phyloP scores from a whole-genome alignment of 78 protist species.

The Dictyostelium intermedium region DNA sequence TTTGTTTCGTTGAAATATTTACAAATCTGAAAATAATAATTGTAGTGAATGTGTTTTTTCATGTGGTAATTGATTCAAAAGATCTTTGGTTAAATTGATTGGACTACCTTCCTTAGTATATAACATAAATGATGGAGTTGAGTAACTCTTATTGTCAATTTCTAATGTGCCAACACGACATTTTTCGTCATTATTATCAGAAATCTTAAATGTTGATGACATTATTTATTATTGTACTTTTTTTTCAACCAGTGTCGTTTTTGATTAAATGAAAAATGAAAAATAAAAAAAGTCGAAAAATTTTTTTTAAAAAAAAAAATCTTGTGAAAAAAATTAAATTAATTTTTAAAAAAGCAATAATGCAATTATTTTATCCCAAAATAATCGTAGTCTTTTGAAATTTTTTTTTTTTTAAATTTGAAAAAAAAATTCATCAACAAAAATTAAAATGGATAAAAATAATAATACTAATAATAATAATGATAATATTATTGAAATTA shows the following conservation, averaged over 20 bases:
- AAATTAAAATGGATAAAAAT: neutral
- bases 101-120: conserved; percentile 70
- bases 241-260: neutral
- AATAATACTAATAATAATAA: too few species aligned
- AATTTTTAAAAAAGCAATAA: too few species aligned
- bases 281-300: too few species aligned
- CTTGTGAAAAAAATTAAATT: too few species aligned
- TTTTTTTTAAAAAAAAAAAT: too few species aligned
- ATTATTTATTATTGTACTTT: neutral
- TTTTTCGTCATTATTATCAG: neutral
- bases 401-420: too few species aligned
- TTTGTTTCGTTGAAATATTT: neutral
- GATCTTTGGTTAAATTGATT: conserved; percentile 50
- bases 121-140: conserved; percentile 32
- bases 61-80: conserved; percentile 21
- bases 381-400: too few species aligned
- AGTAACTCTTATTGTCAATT: neutral
- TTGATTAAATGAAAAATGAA: too few species aligned
- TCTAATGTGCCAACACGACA: conserved; percentile 5
- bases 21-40: conserved; percentile 66
- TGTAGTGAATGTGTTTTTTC: conserved; percentile 6
- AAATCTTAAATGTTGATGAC: neutral
- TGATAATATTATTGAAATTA: neutral
- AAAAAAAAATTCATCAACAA: too few species aligned
- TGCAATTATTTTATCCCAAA: too few species aligned